phyloP scores from a whole-genome alignment of 306 rosid genomes.

The Aeschynomene evenia region DNA sequence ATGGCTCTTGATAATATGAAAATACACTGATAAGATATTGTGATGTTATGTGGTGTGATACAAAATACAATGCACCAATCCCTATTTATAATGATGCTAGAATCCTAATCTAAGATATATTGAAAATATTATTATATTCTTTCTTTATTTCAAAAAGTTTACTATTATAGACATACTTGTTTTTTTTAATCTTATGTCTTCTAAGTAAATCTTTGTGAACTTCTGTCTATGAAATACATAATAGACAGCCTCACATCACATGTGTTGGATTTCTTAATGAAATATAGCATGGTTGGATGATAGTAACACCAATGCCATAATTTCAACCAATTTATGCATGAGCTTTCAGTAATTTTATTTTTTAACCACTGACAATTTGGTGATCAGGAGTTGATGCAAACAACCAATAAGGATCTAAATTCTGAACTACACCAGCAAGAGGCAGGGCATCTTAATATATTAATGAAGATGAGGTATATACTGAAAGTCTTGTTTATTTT shows the following conservation, averaged over 20 bases:
- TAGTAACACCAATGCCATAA: conserved; percentile 2
- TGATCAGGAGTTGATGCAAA: conserved; percentile 61
- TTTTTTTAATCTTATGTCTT: neutral
- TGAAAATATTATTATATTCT: too few species aligned
- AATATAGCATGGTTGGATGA: neutral
- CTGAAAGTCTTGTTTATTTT: conserved; percentile 28
- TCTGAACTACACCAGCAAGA: conserved; percentile 45
- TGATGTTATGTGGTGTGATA: too few species aligned
- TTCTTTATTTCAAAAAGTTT: too few species aligned
- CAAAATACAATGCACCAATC: too few species aligned
- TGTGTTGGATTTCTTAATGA: neutral
- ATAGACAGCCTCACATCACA: neutral
- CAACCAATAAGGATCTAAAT: conserved; percentile 35
- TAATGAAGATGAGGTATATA: conserved; percentile 71
- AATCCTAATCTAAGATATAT: too few species aligned
- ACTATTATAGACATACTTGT: conserved; percentile 8
- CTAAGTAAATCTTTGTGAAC: neutral
- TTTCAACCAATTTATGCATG: neutral
- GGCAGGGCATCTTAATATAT: conserved; percentile 53
- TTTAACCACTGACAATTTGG: conserved; percentile 20
- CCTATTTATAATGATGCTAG: too few species aligned
- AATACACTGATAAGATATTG: too few species aligned
- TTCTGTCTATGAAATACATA: conserved; percentile 18
- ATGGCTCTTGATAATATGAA: too few species aligned
- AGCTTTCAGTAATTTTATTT: conserved; percentile 10